phyloP scores from a whole-genome alignment of 2,329 filamentous ascomycete genomes.

The Penicillium sp. region DNA sequence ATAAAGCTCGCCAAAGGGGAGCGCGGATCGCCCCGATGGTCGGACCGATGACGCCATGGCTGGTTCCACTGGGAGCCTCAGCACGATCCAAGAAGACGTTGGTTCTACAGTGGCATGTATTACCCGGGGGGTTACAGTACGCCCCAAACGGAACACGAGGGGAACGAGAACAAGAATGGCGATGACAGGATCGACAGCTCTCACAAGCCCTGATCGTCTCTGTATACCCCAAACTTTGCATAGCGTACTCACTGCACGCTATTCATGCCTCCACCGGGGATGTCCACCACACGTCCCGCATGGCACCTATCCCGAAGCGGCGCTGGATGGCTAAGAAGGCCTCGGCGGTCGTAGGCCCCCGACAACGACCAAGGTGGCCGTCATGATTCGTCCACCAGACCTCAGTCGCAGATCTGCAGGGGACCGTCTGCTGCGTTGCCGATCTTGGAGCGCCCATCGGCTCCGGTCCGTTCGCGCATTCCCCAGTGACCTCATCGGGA shows the following conservation, averaged over 20 bases:
- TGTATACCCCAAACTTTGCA: neutral
- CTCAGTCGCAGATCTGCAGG: slow-evolving; percentile 27
- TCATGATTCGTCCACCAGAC: slow-evolving; percentile 17
- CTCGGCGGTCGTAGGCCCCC: slow-evolving; percentile 7
- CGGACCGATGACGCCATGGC: slow-evolving; percentile 19
- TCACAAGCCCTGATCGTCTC: too few relatives aligned
- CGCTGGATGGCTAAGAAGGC: slow-evolving; percentile 7
- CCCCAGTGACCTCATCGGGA: slow-evolving; percentile 25
- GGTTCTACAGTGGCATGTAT: neutral
- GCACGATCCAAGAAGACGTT: neutral
- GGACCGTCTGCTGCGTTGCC: slow-evolving; percentile 13
- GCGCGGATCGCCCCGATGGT: slow-evolving; percentile 15
- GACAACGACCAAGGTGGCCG: neutral
- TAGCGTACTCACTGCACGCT: neutral
- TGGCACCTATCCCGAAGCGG: slow-evolving; percentile 7
- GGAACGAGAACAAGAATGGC: too few relatives aligned
- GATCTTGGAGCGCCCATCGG: slow-evolving; percentile 14
- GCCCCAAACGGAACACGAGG: too few relatives aligned
- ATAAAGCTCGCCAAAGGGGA: slow-evolving; percentile 6
- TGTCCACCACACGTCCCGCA: slow-evolving; percentile 10
- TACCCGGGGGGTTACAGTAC: neutral
- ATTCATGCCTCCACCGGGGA: slow-evolving; percentile 2
- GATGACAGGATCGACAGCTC: too few relatives aligned
- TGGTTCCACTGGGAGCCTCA: slow-evolving; percentile 20
- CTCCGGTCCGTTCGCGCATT: slow-evolving; percentile 16